Conservation (phyloP, 768 basidiomycete species). For the Leccinum aurantiacum region DNA sequence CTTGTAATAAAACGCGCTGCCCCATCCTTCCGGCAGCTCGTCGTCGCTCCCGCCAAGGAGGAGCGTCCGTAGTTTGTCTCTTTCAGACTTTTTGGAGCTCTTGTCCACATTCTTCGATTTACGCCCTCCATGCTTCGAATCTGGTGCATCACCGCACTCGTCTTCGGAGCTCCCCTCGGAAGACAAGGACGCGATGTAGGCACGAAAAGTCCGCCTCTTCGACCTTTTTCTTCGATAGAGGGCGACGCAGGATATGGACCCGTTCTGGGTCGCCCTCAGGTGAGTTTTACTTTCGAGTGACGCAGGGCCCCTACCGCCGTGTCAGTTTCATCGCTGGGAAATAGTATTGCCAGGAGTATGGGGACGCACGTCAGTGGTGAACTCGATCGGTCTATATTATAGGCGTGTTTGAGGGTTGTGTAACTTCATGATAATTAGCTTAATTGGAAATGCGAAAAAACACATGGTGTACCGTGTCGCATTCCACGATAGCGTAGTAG, state of each 20-base stretch:
- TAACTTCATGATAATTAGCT: slow-evolving; percentile 52
- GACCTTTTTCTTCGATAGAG: slow-evolving; percentile 78
- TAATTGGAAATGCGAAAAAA: background rate
- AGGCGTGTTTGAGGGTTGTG: slow-evolving; percentile 52
- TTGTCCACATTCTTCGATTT: slow-evolving; percentile 20
- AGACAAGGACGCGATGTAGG: slow-evolving; percentile 71
- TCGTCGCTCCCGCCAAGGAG: slow-evolving; percentile 67
- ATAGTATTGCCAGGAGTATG: background rate
- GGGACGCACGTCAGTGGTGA: slow-evolving; percentile 81
- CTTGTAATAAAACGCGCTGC: slow-evolving; percentile 37
- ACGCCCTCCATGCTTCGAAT: background rate
- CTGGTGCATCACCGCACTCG: slow-evolving; percentile 11
- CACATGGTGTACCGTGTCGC: slow-evolving; percentile 74
- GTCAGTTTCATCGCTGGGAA: background rate
- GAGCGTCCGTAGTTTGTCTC: slow-evolving; percentile 74
- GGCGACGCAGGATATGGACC: slow-evolving; percentile 72
- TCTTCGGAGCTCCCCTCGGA: slow-evolving; percentile 49
- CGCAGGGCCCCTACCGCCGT: slow-evolving; percentile 80
- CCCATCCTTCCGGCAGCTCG: slow-evolving; percentile 85
- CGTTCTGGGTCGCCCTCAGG: slow-evolving; percentile 95
- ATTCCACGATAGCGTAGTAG: slow-evolving; percentile 92
- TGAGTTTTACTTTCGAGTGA: slow-evolving; percentile 96
- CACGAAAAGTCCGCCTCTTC: slow-evolving; percentile 88
- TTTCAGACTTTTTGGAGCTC: slow-evolving; percentile 42
- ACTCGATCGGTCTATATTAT: slow-evolving; percentile 77